Conservation (phyloP, 83 land plant species). For the Thuja plicata region DNA sequence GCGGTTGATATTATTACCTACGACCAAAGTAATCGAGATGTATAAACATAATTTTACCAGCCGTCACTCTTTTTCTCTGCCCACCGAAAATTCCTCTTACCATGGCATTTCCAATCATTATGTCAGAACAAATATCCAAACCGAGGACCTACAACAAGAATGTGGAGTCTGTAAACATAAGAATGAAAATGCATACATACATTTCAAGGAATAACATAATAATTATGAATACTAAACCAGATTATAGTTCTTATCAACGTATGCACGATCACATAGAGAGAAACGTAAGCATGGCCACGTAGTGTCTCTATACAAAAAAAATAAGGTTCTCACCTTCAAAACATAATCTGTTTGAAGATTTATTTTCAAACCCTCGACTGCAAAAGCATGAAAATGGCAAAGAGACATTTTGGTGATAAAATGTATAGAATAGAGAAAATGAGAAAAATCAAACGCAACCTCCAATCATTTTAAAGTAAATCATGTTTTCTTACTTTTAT, state of each 20-base stretch:
- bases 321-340: too few species aligned
- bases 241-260: not conserved
- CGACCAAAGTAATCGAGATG: not conserved
- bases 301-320: too few species aligned
- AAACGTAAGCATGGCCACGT: too few species aligned
- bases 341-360: too few species aligned
- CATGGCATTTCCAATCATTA: constrained; percentile 15
- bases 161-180: not conserved
- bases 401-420: too few species aligned
- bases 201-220: not conserved
- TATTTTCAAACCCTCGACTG: too few species aligned
- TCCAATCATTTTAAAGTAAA: not conserved
- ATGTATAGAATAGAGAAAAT: not conserved
- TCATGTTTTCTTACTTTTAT: not conserved
- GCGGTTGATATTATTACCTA: too few species aligned
- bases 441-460: not conserved
- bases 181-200: not conserved
- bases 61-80: constrained; percentile 22
- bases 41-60: constrained; percentile 1
- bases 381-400: too few species aligned
- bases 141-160: constrained; percentile 12
- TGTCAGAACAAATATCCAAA: not conserved
- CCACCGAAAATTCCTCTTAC: constrained; percentile 24
- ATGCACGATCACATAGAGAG: too few species aligned
- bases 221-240: not conserved